A percentile compares a stretch with the other conserved stretches of the same genome.
These are phyloP conservation scores for Saturnispora hagleri DNA, from an alignment of 805 yeast species.

Conservation along the genomic window DNA sequence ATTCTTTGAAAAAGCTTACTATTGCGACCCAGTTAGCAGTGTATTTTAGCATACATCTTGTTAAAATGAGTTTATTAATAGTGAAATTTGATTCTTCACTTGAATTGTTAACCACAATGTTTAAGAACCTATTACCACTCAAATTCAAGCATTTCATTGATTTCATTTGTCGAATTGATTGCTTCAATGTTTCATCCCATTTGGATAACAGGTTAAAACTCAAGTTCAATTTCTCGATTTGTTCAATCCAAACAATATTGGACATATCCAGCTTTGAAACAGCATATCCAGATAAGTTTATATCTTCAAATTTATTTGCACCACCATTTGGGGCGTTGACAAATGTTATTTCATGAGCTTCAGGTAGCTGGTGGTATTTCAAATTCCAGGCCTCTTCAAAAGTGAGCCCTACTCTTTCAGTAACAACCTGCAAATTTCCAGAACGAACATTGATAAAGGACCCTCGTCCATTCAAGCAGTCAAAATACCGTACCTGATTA, in stretches of 20 bases:
- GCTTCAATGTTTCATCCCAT: not conserved
- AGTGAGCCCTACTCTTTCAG: constrained; percentile 28
- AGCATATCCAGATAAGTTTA: constrained; percentile 21
- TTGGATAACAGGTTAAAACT: not conserved
- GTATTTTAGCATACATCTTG: constrained; percentile 1
- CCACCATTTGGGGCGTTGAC: not conserved
- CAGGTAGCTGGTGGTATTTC: not conserved
- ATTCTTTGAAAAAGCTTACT: constrained; percentile 35
- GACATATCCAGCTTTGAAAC: constrained; percentile 31
- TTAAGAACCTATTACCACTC: constrained; percentile 42
- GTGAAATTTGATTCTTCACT: not conserved
- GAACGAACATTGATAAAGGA: constrained; percentile 45
- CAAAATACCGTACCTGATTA: constrained; percentile 50
- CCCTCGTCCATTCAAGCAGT: constrained; percentile 37
- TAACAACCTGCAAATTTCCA: constrained; percentile 20
- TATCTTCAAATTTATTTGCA: constrained; percentile 4
- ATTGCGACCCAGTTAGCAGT: not conserved
- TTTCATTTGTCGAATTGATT: constrained; percentile 36
- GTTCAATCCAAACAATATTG: constrained; percentile 28
- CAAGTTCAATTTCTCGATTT: constrained; percentile 8
- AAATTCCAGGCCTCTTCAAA: constrained; percentile 35
- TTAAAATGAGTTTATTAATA: not conserved
- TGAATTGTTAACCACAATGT: constrained; percentile 3
- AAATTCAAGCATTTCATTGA: constrained; percentile 30
- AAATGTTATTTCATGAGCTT: not conserved